Conservation (phyloP, 2,329 filamentous ascomycete species). For the Neonectria ditissima region DNA sequence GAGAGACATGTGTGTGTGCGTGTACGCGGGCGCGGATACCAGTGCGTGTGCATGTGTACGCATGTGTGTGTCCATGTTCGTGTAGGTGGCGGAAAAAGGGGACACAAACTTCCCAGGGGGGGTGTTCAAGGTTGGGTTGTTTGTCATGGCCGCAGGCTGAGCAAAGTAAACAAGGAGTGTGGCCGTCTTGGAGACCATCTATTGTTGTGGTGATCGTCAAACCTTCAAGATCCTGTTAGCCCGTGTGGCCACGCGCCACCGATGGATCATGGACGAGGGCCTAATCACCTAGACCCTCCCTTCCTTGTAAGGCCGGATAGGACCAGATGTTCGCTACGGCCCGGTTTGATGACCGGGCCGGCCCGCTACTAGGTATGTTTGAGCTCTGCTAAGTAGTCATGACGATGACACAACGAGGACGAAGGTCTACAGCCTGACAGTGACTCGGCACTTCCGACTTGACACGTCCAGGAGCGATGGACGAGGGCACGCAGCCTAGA, state of each 20-base stretch:
- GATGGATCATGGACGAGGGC: slow-evolving; percentile 21
- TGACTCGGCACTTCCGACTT: slow-evolving; percentile 15
- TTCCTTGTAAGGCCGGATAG: slow-evolving; percentile 32
- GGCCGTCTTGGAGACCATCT: slow-evolving; percentile 34
- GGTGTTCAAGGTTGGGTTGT: slow-evolving; percentile 29
- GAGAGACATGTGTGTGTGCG: slow-evolving; percentile 15
- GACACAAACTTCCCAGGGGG: slow-evolving; percentile 12
- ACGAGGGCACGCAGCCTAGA: background rate
- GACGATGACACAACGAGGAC: slow-evolving; percentile 10
- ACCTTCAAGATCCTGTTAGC: slow-evolving; percentile 22
- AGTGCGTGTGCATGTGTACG: slow-evolving; percentile 11
- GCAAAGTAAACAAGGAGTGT: slow-evolving; percentile 26
- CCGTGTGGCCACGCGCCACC: slow-evolving; percentile 28
- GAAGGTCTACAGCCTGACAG: slow-evolving; percentile 8
- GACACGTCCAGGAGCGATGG: slow-evolving; percentile 9
- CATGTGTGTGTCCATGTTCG: slow-evolving; percentile 12
- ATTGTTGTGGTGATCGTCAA: slow-evolving; percentile 26
- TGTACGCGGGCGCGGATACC: slow-evolving; percentile 1
- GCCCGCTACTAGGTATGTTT: slow-evolving; percentile 38
- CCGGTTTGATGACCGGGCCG: slow-evolving; percentile 43
- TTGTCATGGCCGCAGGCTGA: slow-evolving; percentile 29
- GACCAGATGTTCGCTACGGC: slow-evolving; percentile 38
- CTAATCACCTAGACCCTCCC: slow-evolving; percentile 1
- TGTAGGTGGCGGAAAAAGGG: slow-evolving; percentile 21
- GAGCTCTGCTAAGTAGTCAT: slow-evolving; percentile 15